A percentile compares a stretch with the other conserved stretches of the same genome.
Evolutionary conservation across 805 yeast genomes (phyloP).

Genomic region (Candida schatavii): DNA sequence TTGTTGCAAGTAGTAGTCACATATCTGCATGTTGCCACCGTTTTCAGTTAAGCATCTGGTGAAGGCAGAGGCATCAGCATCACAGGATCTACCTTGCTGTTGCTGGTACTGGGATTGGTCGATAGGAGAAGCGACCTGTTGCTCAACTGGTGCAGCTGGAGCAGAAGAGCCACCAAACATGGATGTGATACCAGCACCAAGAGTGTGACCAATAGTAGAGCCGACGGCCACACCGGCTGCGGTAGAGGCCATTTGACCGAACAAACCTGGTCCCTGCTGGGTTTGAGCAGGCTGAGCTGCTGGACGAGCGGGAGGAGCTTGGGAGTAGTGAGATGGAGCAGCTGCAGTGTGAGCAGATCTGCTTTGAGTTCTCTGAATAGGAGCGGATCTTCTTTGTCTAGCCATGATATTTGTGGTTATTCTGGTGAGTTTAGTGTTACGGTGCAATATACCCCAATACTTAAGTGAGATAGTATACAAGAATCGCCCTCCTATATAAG

Average conservation of each 20-base stretch:
- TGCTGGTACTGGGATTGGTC: slow-evolving; percentile 36
- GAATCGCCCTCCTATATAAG: neutral
- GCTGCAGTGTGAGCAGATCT: slow-evolving; percentile 82
- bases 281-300: slow-evolving; percentile 40
- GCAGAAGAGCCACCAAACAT: slow-evolving; percentile 81
- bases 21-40: slow-evolving; percentile 92
- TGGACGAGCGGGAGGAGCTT: slow-evolving; percentile 45
- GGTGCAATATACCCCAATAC: neutral
- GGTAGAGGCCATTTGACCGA: slow-evolving; percentile 96
- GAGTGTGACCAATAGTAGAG: slow-evolving; percentile 92
- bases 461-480: neutral
- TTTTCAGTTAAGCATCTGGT: slow-evolving; percentile 94
- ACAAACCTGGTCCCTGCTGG: slow-evolving; percentile 75
- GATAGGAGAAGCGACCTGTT: slow-evolving; percentile 36
- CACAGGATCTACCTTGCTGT: slow-evolving; percentile 66
- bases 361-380: slow-evolving; percentile 48
- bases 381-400: slow-evolving; percentile 54
- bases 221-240: slow-evolving; percentile 99
- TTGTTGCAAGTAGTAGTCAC: slow-evolving; percentile 96
- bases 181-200: slow-evolving; percentile 91
- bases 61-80: slow-evolving; percentile 89
- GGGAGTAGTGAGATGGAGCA: slow-evolving; percentile 35
- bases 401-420: slow-evolving; percentile 27
- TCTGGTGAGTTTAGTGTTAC: neutral
- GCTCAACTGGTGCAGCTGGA: slow-evolving; percentile 49